Evolutionary conservation across 1,284 basidiomycete species (phyloP).

Genomic region (Rhodotorula sp.): DNA sequence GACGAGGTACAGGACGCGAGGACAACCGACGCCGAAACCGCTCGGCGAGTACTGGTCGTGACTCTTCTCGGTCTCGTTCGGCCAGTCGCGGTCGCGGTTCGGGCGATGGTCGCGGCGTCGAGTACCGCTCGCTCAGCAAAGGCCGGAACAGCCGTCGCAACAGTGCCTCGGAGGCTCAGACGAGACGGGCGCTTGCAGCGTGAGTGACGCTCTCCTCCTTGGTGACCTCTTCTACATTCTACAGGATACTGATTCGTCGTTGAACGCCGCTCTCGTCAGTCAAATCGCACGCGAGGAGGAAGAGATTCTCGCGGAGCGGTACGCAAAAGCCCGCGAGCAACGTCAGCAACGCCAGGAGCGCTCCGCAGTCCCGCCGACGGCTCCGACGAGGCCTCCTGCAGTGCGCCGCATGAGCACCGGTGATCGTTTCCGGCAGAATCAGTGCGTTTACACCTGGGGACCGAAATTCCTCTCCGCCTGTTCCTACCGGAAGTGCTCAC

Average conservation of each 20-base stretch:
- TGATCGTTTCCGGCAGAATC: slow-evolving; percentile 16
- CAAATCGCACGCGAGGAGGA: slow-evolving; percentile 19
- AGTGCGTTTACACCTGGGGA: too few species aligned
- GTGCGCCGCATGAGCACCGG: slow-evolving; percentile 15
- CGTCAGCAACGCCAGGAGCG: neutral
- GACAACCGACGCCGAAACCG: neutral
- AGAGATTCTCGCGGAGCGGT: slow-evolving; percentile 13
- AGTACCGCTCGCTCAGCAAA: neutral
- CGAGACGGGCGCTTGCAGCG: slow-evolving; percentile 9
- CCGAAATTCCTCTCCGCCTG: too few species aligned
- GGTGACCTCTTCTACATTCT: neutral
- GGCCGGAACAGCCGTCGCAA: neutral
- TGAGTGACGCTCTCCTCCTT: neutral
- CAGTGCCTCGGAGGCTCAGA: neutral
- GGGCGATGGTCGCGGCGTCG: neutral
- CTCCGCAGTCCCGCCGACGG: neutral
- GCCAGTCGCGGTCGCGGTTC: neutral
- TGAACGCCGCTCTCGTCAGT: neutral
- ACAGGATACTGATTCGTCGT: neutral
- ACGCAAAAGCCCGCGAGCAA: neutral
- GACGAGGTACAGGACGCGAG: too few species aligned
- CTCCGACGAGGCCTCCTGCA: neutral
- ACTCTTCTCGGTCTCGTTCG: neutral
- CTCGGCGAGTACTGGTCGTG: neutral
- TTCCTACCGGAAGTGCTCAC: slow-evolving; percentile 13